Base-by-base conservation (phyloP, 345 rosid species). In the Acer campestre region DNA sequence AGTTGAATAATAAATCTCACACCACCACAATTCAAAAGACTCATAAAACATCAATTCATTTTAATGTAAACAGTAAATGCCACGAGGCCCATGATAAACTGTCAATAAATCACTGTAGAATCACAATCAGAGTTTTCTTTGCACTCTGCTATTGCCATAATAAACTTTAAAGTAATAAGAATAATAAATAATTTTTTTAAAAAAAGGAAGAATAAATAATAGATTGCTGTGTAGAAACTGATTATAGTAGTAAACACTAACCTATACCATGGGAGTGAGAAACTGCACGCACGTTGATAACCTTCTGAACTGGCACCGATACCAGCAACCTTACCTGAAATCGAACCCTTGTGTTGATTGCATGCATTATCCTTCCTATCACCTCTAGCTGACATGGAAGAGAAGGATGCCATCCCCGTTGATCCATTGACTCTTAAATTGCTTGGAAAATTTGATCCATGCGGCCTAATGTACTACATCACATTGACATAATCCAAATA, bases 201-300 rank as follows among this genome's bases (percentile, higher is more conserved):
- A 31, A 31, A 31, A 31, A 31, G 3, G 4, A 31, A 31, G 35
- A 31, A 31, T 31, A 67, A 40, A 67, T 70, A 42, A 42, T 1
- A 8, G 46, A 70, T 35, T 51, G 35, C 9, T 16, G 23, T 25
- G 42, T 29, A 70, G 23, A 17, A 70, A 25, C 38, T 23, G 23
- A 48, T 29, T 9, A 55, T 18, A 75, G 49, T 8, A 38, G 42
- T 44, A 31, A 48, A 40, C 18, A 88, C 94, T 85, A 66, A 90
- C 98, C 93, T 91, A 72, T 82, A 81, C 90, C 89, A 84, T 62
- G 91, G 86, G 65, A 85, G 87, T 3, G 85, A 83, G 85, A 80
- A 82, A 75, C 73, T 79, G 69, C 68, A 80, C 79, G 91, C 88
- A 73, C 71, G 75, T 13, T 70, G 90, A 84, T 82, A 64, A 71